Base-by-base conservation (phyloP, 257 asterid genomes). In the Nyctanthes arbortristis region DNA sequence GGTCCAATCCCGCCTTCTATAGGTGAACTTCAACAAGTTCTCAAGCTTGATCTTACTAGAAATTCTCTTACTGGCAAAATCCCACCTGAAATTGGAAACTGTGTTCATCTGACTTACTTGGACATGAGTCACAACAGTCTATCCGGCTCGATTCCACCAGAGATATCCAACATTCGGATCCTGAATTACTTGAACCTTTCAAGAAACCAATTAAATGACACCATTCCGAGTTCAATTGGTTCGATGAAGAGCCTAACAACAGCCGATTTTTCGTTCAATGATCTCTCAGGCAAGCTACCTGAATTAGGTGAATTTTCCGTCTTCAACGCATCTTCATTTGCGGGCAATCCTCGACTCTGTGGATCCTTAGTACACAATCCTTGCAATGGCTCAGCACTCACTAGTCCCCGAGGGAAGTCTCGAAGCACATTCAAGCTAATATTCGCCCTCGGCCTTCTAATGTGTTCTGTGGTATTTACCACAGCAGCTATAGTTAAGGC, bases 191-290 rank as follows among this genome's bases (percentile, higher is more conserved):
- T 92, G 73, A 92, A 92, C 62, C 73, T 92, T 33, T 92, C 98
- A 18, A 78, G 96, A 73, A 92, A 92, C 80, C 93, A 88, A 56
- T 70, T 92, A 47, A 81, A 45, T 43, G 88, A 82, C 1, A 36
- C 85, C 67, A 81, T 92, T n/a, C 98, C 98, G 1, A 78, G 71
- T 54, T 75, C 95, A 0, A 75, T 92, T 37, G 93, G 80, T 39
- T 40, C 88, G 9, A 78, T 92, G 93, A 90, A 82, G 61, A 92
- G 98, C 83, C 94, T 92, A 66, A 90, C 98, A 2, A 88, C 88
- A 13, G 97, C 92, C 1, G 98, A 92, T 72, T 92, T 92, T 66
- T 90, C 98, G 1, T 92, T 83, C 89, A 92, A 92, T 67, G 79
- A 92, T 45, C 87, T 92, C 25, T 85, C 95, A 0, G 97, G 97